Evolutionary conservation across 768 basidiomycete species (phyloP), one percentile per base, ranked within the genome.

Genomic region (Termitomyces titanicus): DNA sequence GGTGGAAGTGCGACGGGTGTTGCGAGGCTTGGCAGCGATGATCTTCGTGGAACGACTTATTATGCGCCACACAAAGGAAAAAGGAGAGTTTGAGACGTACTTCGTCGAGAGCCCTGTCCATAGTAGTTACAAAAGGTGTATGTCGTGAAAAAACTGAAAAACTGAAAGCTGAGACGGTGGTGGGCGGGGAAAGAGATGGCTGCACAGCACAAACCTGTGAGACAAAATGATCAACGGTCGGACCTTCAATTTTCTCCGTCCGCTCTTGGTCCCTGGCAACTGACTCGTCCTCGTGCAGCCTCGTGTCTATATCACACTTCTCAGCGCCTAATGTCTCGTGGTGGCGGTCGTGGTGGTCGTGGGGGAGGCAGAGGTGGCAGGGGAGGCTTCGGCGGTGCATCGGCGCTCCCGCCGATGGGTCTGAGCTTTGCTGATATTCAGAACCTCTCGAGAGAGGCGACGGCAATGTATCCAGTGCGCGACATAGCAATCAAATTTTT

Each of bases 41-140:
- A 90, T 88, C 89, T 91, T 58, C 62, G 63, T 31, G 22, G 6
- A 44, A 42, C 61, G 56, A 68, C 55, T 59, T 53, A 45, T 59
- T 50, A 56, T 47, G 57, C 55, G 69, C 66, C 66, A 62, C 62
- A 47, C 15, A 50, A 40, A 15, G 37, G 48, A 54, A 56, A 65
- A 56, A 51, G 24, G 17, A 34, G 53, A 49, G 27, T 42, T 53
- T 61, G 29, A 55, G 45, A 75, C 81, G 20, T 54, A 93, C 90
- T 55, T 92, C 86, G 68, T 93, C 90, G 56, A 93, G 87, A 64
- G 88, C 80, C 74, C 88, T 88, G 74, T 93, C 89, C 86, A 93
- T 89, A 67, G 60, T 70, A 51, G 51, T 53, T 39, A 45, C 43
- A 50, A 42, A 48, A 22, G 33, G 48, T 25, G 38, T 50, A 52